Evolutionary conservation across 441 rosid genomes (phyloP), one percentile per base, ranked within the genome.

Genomic region (Manihot esculenta): DNA sequence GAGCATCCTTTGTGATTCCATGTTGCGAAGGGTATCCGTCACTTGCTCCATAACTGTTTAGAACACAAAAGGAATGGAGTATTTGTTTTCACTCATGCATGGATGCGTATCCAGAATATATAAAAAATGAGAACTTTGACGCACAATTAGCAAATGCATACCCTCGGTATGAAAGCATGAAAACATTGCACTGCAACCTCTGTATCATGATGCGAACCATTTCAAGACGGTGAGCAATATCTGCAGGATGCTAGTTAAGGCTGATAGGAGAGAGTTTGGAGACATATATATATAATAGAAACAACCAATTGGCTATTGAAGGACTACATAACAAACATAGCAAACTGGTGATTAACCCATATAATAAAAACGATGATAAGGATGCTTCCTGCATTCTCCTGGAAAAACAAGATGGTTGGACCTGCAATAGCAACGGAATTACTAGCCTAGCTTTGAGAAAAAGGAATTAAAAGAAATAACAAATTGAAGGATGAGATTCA

Each of bases 301-400:
- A 14, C 26, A 64, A 55, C 14, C 56, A 35, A 38, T 7, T 10
- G 38, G 44, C 15, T 69, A 69, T 41, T 26, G 51, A 60, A 64
- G 61, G 49, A 69, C 15, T 48, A 62, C 48, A 50, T 35, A 51
- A 73, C 35, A 57, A 15, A 59, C 48, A 50, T 35, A 51, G 70
- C 35, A 57, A 73, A 56, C 35, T 55, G 45, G 47, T 42, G 27
- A 64, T 42, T 49, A 49, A 38, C 65, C 65, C n/a, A 66, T 45
- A n/a, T 20, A 55, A 77, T 13, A 57, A 26, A 10, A 61, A 68
- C 14, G 15, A 64, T 49, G 62, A 64, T 49, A 79, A 92, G 91
- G 98, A 94, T 94, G 92, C 99, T 94, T 81, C 99, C 99, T 3
- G 99, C 99, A 83, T 94, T 94, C 83, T 94, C 99, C 82, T 94